Base-by-base conservation (phyloP, 768 basidiomycete genomes). In the Harrya chromipes region DNA sequence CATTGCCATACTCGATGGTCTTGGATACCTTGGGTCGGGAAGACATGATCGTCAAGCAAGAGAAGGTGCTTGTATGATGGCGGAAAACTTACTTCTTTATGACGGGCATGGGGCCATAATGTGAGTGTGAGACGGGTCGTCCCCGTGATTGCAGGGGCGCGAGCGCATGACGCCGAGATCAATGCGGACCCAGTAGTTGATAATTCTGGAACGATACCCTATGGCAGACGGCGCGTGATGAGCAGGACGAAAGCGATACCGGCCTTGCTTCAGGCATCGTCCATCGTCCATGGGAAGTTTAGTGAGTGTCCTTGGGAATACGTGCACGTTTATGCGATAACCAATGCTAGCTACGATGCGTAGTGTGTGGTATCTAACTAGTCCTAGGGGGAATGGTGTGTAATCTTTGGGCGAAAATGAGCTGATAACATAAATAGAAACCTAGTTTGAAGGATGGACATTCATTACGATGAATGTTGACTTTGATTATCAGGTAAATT, bases 1-100 rank as follows among this genome's bases (percentile, higher is more conserved):
- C 67, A 58, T 75, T 77, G 27, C 83, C 84, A 55, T 80, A 84
- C 63, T 83, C 75, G 4, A 68, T 72, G 14, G 80, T 67, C 29
- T 61, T 50, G 11, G 69, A 55, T 42, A 84, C 75, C 33, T 50
- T 69, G 16, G 81, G 78, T 45, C 75, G 75, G 43, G 70, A 60
- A 42, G 70, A 62, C 76, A 81, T 71, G 45, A 38, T 39, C 27
- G 24, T 37, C 23, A 24, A 34, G 36, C n/a, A 6, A 13, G 11
- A 23, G 34, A 21, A 31, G 39, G 43, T n/a, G 14, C 37, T 34
- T 39, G 11, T n/a, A 29, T 4, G 14, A 34, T 21, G 43, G 24
- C 29, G 34, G 23, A 5, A 37, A 29, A 51, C 59, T 47, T 13
- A 43, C 36, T 40, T 35, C 46, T 38, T 58, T 52, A 45, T 51